Percentiles rank a stretch among this genome's conserved stretches.
phyloP scores from a whole-genome alignment of 2,329 filamentous ascomycete genomes.

The Stachybotrys echinatus region DNA sequence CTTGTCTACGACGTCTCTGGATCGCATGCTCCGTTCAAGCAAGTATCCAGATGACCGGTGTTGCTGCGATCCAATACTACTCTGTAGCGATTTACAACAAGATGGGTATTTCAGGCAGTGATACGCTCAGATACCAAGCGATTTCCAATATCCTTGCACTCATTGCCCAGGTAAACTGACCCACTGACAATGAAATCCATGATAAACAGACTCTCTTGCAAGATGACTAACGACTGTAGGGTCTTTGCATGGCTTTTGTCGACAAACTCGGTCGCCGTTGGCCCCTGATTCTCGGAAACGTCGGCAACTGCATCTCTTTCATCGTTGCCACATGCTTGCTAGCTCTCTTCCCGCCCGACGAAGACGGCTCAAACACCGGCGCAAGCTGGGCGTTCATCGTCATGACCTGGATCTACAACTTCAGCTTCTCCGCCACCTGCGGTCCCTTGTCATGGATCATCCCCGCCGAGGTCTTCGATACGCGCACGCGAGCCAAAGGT shows the following conservation, averaged over 20 bases:
- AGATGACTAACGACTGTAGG: conserved; percentile 13
- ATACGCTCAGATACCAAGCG: conserved; percentile 68
- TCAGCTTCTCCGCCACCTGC: conserved; percentile 64
- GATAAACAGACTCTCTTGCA: no score
- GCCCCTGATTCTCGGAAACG: conserved; percentile 65
- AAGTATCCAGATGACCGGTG: conserved; percentile 69
- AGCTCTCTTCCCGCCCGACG: conserved; percentile 47
- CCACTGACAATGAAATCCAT: no score
- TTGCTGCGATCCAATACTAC: conserved; percentile 69
- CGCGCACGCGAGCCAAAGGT: conserved; percentile 65
- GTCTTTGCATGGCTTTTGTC: conserved; percentile 61
- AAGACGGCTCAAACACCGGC: conserved; percentile 31
- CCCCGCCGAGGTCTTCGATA: conserved; percentile 70
- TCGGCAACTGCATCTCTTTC: conserved; percentile 65
- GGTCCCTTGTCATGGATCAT: conserved; percentile 59
- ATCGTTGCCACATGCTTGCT: conserved; percentile 52
- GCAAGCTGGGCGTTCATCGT: conserved; percentile 66
- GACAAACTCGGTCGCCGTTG: conserved; percentile 66
- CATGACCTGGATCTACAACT: conserved; percentile 71
- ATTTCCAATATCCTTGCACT: conserved; percentile 67
- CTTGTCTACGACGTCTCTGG: conserved; percentile 65
- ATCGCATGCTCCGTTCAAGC: conserved; percentile 64
- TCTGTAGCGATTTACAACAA: conserved; percentile 59
- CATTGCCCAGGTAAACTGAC: conserved; percentile 47
- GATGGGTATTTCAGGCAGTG: conserved; percentile 59